Evolutionary conservation across 257 asterid species (phyloP), one percentile per base, ranked within the genome.

Genomic region (Misopates orontium): DNA sequence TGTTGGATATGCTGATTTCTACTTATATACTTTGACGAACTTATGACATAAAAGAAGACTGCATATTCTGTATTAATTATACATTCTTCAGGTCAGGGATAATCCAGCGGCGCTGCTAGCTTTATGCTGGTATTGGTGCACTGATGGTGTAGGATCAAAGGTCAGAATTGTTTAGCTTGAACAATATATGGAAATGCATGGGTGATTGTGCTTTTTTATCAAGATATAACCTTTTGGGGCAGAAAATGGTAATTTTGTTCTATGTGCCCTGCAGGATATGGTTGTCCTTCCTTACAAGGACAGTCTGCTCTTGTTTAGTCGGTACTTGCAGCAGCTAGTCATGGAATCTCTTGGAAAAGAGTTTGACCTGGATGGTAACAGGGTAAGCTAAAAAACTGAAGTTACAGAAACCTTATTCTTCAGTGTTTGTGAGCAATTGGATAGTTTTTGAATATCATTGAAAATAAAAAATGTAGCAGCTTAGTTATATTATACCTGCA

Each of bases 331-430:
- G 80, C 98, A 94, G 80, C 89, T 94, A 77, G 98, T 94, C 76
- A 91, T 94, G 99, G 99, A 94, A 83, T 91, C 99, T 58, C 91
- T 91, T 32, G 99, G 99, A 39, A 94, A 94, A 79, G 99, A 94
- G 80, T 91, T 90, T 77, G 98, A 94, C 81, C 91, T 91, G 54
- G 87, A 90, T 70, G 99, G 99, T 47, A 91, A 91, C 73, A 80
- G 90, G 95, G 98, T 91, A 82, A 68, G 80, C 71, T 75, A 15
- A n/a, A 25, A 49, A 25, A 67, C 56, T 72, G 61, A 24, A 41
- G 55, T 48, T 22, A 45, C 42, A 28, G 31, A 25, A 73, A 41
- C 60, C 56, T 19, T 42, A 16, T 36, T 55, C 15, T 56, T 55
- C 3, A 9, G 60, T 31, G 31, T 40, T 41, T 48, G 13, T 62